phyloP scores from a whole-genome alignment of 148 eudicot species.

The Spergularia marina region DNA sequence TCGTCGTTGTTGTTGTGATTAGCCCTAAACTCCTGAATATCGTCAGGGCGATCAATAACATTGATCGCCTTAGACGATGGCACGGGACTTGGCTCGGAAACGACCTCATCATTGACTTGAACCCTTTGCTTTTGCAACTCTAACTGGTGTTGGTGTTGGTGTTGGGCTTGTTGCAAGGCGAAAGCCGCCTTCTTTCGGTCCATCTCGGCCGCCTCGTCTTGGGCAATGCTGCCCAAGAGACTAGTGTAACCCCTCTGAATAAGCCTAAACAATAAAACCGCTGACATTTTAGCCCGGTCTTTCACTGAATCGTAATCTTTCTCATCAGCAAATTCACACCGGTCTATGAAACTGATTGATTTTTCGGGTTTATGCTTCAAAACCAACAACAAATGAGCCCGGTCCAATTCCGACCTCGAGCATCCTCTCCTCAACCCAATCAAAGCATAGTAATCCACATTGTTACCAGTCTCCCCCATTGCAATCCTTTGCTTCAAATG shows the following conservation, averaged over 20 bases:
- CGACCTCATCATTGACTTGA: neutral
- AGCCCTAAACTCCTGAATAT: neutral
- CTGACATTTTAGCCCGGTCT: conserved; percentile 68
- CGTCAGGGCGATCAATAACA: conserved; percentile 27
- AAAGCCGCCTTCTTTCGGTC: conserved; percentile 54
- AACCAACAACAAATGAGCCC: conserved; percentile 75
- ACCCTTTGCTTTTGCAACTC: neutral
- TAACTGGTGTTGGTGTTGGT: conserved; percentile 25
- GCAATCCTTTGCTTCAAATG: conserved; percentile 75
- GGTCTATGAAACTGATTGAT: conserved; percentile 58
- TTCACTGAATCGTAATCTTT: conserved; percentile 56
- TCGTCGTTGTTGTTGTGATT: neutral
- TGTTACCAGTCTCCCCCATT: conserved; percentile 59
- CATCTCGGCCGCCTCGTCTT: conserved; percentile 58
- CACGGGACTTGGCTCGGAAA: conserved; percentile 2
- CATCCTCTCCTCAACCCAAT: conserved; percentile 84
- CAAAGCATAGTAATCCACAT: conserved; percentile 73
- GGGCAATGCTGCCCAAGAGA: conserved; percentile 42
- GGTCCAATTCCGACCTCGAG: conserved; percentile 78
- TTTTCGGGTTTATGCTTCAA: conserved; percentile 86
- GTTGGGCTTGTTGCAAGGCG: conserved; percentile 43
- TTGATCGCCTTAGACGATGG: neutral
- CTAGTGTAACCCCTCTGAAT: conserved; percentile 68
- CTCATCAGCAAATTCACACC: conserved; percentile 75
- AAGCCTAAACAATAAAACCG: conserved; percentile 60